These are phyloP conservation scores for Akanthomyces uredinophilus DNA, from an alignment of 2,329 filamentous ascomycete genomes.

Conservation along the genomic window DNA sequence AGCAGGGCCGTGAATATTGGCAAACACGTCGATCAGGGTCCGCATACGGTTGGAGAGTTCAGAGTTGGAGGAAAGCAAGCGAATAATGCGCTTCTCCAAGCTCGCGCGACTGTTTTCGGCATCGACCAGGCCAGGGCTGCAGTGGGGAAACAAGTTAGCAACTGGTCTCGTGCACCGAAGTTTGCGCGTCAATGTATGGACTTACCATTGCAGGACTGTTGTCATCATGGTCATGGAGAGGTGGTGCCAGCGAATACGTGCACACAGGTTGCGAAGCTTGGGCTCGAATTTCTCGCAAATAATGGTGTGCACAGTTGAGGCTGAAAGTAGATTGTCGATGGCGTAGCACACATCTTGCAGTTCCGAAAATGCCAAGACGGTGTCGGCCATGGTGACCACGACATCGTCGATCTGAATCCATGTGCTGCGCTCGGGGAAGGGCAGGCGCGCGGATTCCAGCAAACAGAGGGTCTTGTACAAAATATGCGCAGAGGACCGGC, in stretches of 20 bases:
- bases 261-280: conserved; percentile 26
- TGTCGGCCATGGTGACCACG: conserved; percentile 32
- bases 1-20: conserved; percentile 16
- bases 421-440: conserved; percentile 30
- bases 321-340: conserved; percentile 21
- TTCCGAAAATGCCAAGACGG: conserved; percentile 31
- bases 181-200: neutral
- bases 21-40: conserved; percentile 21
- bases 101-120: conserved; percentile 31
- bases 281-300: conserved; percentile 16
- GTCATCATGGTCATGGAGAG: conserved; percentile 36
- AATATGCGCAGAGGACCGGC: conserved; percentile 32
- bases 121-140: conserved; percentile 31
- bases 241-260: conserved; percentile 33
- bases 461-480: conserved; percentile 31
- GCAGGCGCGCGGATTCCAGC: conserved; percentile 29
- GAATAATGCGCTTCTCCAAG: conserved; percentile 29
- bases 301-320: conserved; percentile 17
- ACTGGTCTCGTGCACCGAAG: neutral
- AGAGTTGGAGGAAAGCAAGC: conserved; percentile 32
- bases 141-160: neutral
- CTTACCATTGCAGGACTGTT: conserved; percentile 35
- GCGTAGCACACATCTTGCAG: conserved; percentile 27
- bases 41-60: conserved; percentile 29
- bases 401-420: conserved; percentile 33